Conservation (phyloP, 371 early-diverging fungal species). For the Actinomortierella ambigua region DNA sequence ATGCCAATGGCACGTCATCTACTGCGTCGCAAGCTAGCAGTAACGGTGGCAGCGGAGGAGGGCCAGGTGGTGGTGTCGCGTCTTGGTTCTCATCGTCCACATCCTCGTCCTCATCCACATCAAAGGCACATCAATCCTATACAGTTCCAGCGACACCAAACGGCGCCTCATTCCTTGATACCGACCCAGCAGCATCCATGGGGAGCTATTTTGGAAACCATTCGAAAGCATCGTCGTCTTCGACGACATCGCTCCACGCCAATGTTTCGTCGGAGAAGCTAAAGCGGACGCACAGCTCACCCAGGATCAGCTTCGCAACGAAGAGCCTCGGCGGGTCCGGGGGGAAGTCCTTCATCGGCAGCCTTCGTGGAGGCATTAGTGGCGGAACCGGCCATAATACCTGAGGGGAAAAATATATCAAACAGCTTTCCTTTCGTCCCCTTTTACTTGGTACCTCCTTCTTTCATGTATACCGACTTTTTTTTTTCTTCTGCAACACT, state of each 20-base stretch:
- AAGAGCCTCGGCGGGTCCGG: conserved; percentile 40
- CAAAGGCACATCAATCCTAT: neutral
- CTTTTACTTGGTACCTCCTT: too few relatives aligned
- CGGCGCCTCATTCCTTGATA: too few relatives aligned
- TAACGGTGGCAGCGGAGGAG: too few relatives aligned
- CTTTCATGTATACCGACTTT: too few relatives aligned
- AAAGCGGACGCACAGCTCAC: conserved; percentile 43
- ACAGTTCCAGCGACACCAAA: too few relatives aligned
- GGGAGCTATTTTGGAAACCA: neutral
- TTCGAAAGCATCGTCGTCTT: conserved; percentile 7
- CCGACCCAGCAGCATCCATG: conserved; percentile 4
- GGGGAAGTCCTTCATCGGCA: conserved; percentile 42
- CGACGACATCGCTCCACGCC: conserved; percentile 18
- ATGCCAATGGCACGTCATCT: too few relatives aligned
- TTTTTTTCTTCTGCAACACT: too few relatives aligned
- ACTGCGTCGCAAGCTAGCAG: too few relatives aligned
- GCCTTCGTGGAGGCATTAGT: conserved; percentile 22
- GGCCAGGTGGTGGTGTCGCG: too few relatives aligned
- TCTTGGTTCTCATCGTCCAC: neutral
- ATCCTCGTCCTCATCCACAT: conserved; percentile 2
- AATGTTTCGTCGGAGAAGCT: conserved; percentile 31
- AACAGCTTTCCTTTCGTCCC: too few relatives aligned
- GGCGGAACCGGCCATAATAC: too few relatives aligned
- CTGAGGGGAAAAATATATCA: too few relatives aligned
- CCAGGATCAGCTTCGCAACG: conserved; percentile 36